Conservation (phyloP, 2,329 filamentous ascomycete genomes). For the Colletotrichum karsti region DNA sequence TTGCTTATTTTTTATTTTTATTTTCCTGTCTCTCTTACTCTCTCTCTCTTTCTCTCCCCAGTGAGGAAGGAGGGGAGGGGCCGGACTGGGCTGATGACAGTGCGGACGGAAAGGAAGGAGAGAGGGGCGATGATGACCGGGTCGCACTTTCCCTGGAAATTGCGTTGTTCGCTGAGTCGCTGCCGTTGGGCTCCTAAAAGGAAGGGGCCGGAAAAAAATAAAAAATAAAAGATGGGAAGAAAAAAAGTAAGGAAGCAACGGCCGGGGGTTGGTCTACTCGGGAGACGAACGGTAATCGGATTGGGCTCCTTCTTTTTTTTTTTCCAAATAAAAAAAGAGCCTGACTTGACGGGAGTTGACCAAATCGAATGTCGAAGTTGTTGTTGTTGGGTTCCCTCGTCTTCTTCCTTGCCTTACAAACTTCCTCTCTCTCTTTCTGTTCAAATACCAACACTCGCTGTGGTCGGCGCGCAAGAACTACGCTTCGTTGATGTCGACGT, state of each 20-base stretch:
- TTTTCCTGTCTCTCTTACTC: neutral
- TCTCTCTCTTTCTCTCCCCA: neutral
- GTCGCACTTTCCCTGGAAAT: conserved; percentile 21
- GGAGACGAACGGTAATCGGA: no score
- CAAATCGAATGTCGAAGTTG: neutral
- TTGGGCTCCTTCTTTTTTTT: neutral
- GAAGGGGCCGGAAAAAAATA: neutral
- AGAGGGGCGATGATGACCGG: conserved; percentile 22
- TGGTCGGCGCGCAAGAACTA: neutral
- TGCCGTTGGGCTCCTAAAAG: conserved; percentile 12
- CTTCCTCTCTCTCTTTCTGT: neutral
- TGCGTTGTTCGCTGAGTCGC: conserved; percentile 9
- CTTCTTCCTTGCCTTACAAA: neutral
- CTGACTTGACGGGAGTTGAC: neutral
- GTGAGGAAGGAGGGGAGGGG: conserved; percentile 11
- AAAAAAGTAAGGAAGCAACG: neutral
- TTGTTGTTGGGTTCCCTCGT: neutral
- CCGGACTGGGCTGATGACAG: conserved; percentile 16
- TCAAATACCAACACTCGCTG: neutral
- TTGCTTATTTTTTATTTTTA: neutral
- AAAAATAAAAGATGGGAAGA: neutral
- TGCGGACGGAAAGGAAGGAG: conserved; percentile 19
- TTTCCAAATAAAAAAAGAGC: neutral
- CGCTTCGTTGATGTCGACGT: neutral
- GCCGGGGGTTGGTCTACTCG: neutral